Evolutionary conservation across 306 rosid genomes (phyloP).

Genomic region (Acacia melanoxylon): DNA sequence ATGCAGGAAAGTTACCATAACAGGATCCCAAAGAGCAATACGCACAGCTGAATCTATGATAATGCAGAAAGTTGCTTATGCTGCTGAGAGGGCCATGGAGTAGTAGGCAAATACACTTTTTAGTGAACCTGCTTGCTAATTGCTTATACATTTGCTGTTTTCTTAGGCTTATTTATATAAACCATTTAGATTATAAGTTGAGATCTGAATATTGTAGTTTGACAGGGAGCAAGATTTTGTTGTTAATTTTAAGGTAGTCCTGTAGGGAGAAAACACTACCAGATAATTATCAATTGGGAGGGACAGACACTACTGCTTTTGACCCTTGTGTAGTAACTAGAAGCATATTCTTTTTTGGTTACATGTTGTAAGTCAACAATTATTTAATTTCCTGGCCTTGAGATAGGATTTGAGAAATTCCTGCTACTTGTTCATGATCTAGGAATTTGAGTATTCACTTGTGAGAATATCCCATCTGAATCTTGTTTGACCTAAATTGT

Average conservation of each 20-base stretch:
- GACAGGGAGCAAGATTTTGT: slow-evolving; percentile 40
- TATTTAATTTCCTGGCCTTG: slow-evolving; percentile 35
- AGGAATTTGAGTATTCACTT: slow-evolving; percentile 29
- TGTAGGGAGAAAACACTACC: slow-evolving; percentile 29
- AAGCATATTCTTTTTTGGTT: slow-evolving; percentile 47
- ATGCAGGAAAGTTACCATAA: slow-evolving; percentile 95
- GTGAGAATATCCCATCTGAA: slow-evolving; percentile 1
- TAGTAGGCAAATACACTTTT: slow-evolving; percentile 36
- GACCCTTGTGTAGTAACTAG: slow-evolving; percentile 61
- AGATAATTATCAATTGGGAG: slow-evolving; percentile 41
- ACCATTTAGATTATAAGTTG: slow-evolving; percentile 36
- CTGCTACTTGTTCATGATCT: slow-evolving; percentile 20
- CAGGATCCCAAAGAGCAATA: slow-evolving; percentile 93
- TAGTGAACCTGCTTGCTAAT: slow-evolving; percentile 42
- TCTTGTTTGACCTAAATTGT: neutral
- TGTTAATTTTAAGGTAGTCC: slow-evolving; percentile 38
- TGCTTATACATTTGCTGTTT: slow-evolving; percentile 49
- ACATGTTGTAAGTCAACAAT: slow-evolving; percentile 46
- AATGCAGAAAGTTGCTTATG: slow-evolving; percentile 90
- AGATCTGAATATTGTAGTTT: slow-evolving; percentile 41
- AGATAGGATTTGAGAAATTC: slow-evolving; percentile 36
- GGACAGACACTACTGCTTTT: slow-evolving; percentile 37
- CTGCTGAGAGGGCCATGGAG: slow-evolving; percentile 74
- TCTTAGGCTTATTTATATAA: slow-evolving; percentile 47
- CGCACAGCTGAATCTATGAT: slow-evolving; percentile 87